These are phyloP conservation scores for Lophiotrema nucula DNA, from an alignment of 495 filamentous ascomycete species.

Conservation along the genomic window DNA sequence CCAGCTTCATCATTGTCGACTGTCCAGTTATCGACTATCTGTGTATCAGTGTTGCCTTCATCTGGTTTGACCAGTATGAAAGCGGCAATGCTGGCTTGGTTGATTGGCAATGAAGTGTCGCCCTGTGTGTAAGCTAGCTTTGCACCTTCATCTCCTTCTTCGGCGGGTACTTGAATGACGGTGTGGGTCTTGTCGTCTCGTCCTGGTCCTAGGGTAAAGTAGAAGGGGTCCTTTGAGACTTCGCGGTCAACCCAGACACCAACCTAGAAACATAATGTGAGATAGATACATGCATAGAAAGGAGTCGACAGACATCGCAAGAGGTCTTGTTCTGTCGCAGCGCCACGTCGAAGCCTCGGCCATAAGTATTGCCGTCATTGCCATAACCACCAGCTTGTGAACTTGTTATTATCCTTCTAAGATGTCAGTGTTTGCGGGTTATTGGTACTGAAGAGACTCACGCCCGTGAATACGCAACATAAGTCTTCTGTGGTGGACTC, in stretches of 20 bases:
- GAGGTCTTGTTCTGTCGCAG: constrained; percentile 1
- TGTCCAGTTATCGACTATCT: constrained; percentile 2
- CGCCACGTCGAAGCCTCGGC: background rate
- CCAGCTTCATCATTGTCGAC: background rate
- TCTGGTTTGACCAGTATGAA: constrained; percentile 1
- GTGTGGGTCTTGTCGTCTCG: background rate
- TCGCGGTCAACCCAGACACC: constrained; percentile 1
- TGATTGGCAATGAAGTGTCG: background rate
- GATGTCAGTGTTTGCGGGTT: too few relatives aligned
- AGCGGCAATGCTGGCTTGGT: background rate
- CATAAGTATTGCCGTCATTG: background rate
- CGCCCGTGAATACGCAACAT: too few relatives aligned
- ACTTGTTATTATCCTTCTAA: too few relatives aligned
- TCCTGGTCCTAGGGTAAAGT: background rate
- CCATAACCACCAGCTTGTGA: too few relatives aligned
- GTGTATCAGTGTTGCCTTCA: background rate
- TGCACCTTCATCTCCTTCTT: background rate
- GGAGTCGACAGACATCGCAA: background rate
- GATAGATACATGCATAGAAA: background rate
- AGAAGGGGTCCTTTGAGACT: background rate
- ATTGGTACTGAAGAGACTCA: too few relatives aligned
- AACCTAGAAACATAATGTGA: background rate
- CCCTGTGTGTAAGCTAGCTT: constrained; percentile 1
- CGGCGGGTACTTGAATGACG: background rate
- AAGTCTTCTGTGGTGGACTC: too few relatives aligned